Evolutionary conservation across 73 alveolate genomes (phyloP), one percentile per base, ranked within the genome.

Genomic region (Symbiodinium natans): DNA sequence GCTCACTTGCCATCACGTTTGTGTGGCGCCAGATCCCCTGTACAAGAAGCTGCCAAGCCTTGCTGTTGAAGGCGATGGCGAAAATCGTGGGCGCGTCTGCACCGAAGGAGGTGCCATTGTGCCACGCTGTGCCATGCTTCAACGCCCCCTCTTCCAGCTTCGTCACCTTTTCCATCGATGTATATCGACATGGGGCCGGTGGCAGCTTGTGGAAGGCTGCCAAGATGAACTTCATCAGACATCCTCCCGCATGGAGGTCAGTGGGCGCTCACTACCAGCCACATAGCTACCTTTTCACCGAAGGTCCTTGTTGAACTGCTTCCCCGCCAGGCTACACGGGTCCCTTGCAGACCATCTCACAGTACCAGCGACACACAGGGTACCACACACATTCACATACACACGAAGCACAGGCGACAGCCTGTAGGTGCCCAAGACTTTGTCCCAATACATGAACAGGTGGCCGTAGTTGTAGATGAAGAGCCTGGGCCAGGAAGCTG

Each of bases 391-490:
- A 11, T 59, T 38, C 38, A 71, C n/a, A 71, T 0, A 31, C 42
- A 31, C 11, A 2, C 31, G 52, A 27, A 75, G 36, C 13, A 77
- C 21, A 56, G 75, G 3, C 75, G 10, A 40, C 27, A 11, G 93
- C 95, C 95, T 63, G 90, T 92, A 92, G 23, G 98, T 92, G n/a
- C 98, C 98, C 25, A 92, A 25, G 23, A 54, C 52, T 56, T 83
- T n/a, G 82, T 92, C 98, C 98, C 98, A 92, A 40, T 73, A 92
- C 90, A 92, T 74, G 90, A 92, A 92, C 89, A 92, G 90, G 80
- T 92, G 98, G 90, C 98, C 98, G 41, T 92, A 92, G 82, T 92
- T 92, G 82, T 73, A 92, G 6, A 74, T 80, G 34, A 92, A 92
- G 21, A 92, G 89, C 87, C 94, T 86, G 94, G 83, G 59, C 9